Conservation (phyloP, 441 rosid genomes). For the Macaranga tanarius region DNA sequence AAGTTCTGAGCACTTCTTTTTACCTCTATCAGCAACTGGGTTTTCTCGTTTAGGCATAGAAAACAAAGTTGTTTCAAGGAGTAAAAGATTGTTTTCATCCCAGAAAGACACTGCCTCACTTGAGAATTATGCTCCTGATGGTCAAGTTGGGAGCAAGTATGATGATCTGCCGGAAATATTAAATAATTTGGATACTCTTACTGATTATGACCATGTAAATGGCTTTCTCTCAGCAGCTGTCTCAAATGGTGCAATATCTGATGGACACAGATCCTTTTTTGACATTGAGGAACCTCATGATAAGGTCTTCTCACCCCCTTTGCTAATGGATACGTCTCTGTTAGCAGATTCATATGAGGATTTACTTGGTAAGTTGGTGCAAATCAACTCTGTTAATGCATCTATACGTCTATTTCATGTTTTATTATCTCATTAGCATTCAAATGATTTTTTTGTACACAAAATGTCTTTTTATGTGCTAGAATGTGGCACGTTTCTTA, state of each 20-base stretch:
- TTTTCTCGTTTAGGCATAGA: constrained; percentile 55
- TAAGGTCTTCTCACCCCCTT: constrained; percentile 93
- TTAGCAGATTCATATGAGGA: constrained; percentile 83
- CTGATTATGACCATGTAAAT: constrained; percentile 66
- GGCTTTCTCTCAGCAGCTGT: constrained; percentile 69
- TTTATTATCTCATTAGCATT: background rate
- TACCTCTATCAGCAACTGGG: constrained; percentile 68
- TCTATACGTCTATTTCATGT: background rate
- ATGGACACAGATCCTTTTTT: constrained; percentile 55
- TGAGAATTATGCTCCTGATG: constrained; percentile 46
- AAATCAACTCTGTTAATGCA: background rate
- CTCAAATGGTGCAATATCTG: constrained; percentile 58
- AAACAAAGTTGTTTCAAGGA: constrained; percentile 45
- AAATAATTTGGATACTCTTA: constrained; percentile 64
- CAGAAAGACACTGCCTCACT: constrained; percentile 45
- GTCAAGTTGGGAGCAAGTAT: constrained; percentile 51
- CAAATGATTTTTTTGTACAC: background rate
- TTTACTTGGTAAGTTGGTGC: constrained; percentile 68
- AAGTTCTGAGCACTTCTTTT: constrained; percentile 82
- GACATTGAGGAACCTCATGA: constrained; percentile 66
- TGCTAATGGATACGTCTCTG: constrained; percentile 76
- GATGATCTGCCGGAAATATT: constrained; percentile 58
- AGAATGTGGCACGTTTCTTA: background rate
- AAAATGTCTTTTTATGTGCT: background rate
- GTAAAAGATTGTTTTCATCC: constrained; percentile 52